phyloP scores from a whole-genome alignment of 768 basidiomycete genomes.

The Asterophora lycoperdoides region DNA sequence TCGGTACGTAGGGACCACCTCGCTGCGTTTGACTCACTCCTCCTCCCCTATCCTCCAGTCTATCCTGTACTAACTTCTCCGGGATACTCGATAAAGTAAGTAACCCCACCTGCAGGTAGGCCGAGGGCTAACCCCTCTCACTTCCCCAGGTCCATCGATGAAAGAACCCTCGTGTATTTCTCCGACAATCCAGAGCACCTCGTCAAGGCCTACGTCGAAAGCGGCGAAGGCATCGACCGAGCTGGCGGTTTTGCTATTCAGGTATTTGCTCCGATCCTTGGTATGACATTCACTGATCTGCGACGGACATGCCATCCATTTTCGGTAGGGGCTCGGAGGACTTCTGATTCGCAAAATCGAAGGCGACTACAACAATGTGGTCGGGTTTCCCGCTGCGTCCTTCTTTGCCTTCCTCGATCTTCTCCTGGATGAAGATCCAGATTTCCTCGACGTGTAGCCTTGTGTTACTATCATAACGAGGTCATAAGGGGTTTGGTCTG shows the following conservation, averaged over 20 bases:
- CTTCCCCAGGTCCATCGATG: constrained; percentile 65
- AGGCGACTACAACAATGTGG: constrained; percentile 87
- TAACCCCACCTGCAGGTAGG: constrained; percentile 1
- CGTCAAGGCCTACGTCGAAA: constrained; percentile 77
- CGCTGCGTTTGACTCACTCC: not conserved
- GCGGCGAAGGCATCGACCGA: constrained; percentile 79
- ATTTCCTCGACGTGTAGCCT: constrained; percentile 53
- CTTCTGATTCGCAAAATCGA: constrained; percentile 80
- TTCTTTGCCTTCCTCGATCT: constrained; percentile 73
- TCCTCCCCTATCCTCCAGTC: constrained; percentile 33
- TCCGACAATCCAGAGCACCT: constrained; percentile 54
- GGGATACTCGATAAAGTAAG: constrained; percentile 68
- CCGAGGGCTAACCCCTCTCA: not conserved
- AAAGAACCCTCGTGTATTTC: constrained; percentile 77
- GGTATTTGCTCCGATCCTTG: constrained; percentile 37
- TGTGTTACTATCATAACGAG: not conserved
- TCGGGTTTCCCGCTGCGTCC: constrained; percentile 87
- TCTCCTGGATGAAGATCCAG: constrained; percentile 70
- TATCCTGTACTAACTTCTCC: constrained; percentile 74
- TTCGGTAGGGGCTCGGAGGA: constrained; percentile 79
- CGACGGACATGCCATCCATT: not conserved
- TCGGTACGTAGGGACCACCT: constrained; percentile 48
- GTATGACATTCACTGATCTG: not conserved
- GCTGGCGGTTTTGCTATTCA: constrained; percentile 96
- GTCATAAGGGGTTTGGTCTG: not conserved